Conservation (phyloP, 495 filamentous ascomycete species). For the Tuber aestivum region DNA sequence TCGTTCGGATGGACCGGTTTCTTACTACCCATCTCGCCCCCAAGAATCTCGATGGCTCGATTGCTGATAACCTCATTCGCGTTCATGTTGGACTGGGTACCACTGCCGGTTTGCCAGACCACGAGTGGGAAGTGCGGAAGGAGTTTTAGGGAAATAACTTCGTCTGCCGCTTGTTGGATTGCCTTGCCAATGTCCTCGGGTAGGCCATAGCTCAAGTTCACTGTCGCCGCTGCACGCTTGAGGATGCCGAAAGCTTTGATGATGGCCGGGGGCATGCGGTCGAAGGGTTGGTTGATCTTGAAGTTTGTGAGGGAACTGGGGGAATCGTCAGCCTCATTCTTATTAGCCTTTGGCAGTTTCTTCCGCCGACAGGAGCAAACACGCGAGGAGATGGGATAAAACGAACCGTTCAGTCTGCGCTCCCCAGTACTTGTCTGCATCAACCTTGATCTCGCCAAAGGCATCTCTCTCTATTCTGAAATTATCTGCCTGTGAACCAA, state of each 20-base stretch:
- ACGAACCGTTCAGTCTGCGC: conserved; percentile 87
- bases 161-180: conserved; percentile 86
- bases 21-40: conserved; percentile 88
- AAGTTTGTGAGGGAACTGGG: conserved; percentile 84
- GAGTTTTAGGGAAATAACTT: conserved; percentile 90
- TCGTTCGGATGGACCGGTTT: conserved; percentile 99
- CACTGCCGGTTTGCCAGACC: conserved; percentile 98
- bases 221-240: conserved; percentile 91
- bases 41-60: conserved; percentile 95
- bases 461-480: conserved; percentile 83
- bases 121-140: conserved; percentile 97
- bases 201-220: conserved; percentile 92
- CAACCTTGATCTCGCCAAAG: conserved; percentile 91
- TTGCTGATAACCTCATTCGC: conserved; percentile 99
- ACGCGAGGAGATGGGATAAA: not conserved
- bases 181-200: conserved; percentile 89
- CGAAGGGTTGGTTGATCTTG: conserved; percentile 96
- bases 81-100: conserved; percentile 99
- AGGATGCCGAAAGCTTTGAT: conserved; percentile 92
- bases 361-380: not conserved
- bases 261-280: conserved; percentile 93
- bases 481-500: conserved; percentile 49
- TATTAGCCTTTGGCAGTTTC: conserved; percentile 24
- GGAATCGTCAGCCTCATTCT: conserved; percentile 18
- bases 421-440: conserved; percentile 95